Evolutionary conservation across 805 yeast species (phyloP), one percentile per base, ranked within the genome.

Genomic region (Zygotorulaspora danielsina): DNA sequence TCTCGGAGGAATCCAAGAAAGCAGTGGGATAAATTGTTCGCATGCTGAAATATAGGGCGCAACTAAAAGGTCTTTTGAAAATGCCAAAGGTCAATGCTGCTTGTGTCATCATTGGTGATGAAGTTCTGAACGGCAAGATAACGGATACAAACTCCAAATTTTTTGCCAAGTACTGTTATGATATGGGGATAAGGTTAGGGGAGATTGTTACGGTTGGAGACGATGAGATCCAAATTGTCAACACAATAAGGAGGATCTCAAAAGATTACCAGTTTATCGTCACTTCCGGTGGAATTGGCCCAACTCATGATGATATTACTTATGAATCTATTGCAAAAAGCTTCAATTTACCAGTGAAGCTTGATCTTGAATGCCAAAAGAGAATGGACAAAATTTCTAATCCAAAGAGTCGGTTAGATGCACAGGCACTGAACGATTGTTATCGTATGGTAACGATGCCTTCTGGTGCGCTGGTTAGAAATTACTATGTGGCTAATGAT

Each of bases 241-340:
- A 69, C 10, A 73, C 79, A 0, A 60, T 84, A 16, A 59, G 57
- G 20, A 52, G 63, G 8, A 61, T 80, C 32, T 49, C 64, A 15
- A 59, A 67, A n/a, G 64, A 68, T 31, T 79, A 77, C 49, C 87
- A 83, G 53, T 71, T 84, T 31, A 71, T 84, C 6, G 74, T 84
- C 16, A 84, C 94, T 1, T 72, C 68, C 3, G 73, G 74, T 5
- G 72, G 77, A 0, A 84, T 87, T 42, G 96, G 96, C 0, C 84
- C 95, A 4, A 87, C 96, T 0, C 95, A 86, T 51, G 96, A 87
- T 56, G 96, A 87, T 57, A 81, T 87, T 44, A 86, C 95, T 0
- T 87, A 87, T 59, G 78, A 76, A 37, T 70, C 84, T 1, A 59
- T 87, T n/a, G 85, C 90, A 1, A 72, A 71, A 48, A 82, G 84